Evolutionary conservation across 2,329 filamentous ascomycete species (phyloP).

Genomic region (Rugonectria rugulosa): DNA sequence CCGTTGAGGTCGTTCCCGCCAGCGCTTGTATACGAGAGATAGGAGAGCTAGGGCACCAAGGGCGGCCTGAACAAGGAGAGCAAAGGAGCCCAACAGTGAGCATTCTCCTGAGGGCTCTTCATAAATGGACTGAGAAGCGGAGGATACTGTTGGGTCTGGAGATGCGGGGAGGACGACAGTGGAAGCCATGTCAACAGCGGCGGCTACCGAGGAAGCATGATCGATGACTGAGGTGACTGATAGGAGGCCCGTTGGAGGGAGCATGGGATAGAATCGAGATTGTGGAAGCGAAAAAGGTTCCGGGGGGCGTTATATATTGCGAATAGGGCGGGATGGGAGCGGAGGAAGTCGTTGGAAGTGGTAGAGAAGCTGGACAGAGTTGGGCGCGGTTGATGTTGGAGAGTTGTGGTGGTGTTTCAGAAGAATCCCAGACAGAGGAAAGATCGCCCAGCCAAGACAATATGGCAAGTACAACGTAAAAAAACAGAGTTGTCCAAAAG

Average conservation of each 20-base stretch:
- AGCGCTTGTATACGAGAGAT: slow-evolving; percentile 91
- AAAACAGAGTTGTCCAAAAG: not conserved
- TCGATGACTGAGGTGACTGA: slow-evolving; percentile 28
- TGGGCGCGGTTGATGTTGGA: slow-evolving; percentile 1
- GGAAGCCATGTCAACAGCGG: slow-evolving; percentile 38
- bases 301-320: not conserved
- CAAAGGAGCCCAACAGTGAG: slow-evolving; percentile 86
- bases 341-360: not conserved
- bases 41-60: slow-evolving; percentile 84
- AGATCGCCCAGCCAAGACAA: slow-evolving; percentile 15
- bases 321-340: not conserved
- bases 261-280: slow-evolving; percentile 25
- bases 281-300: slow-evolving; percentile 13
- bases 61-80: slow-evolving; percentile 86
- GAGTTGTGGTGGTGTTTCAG: slow-evolving; percentile 16
- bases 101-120: slow-evolving; percentile 75
- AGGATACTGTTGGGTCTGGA: slow-evolving; percentile 37
- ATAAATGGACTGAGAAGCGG: slow-evolving; percentile 34
- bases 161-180: slow-evolving; percentile 41
- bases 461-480: not conserved
- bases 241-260: slow-evolving; percentile 32
- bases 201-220: slow-evolving; percentile 33
- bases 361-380: not conserved
- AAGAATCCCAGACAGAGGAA: slow-evolving; percentile 7
- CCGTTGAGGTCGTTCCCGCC: slow-evolving; percentile 88